phyloP scores from a whole-genome alignment of 352 stramenopile species.

The Globisporangium recalcitrans region DNA sequence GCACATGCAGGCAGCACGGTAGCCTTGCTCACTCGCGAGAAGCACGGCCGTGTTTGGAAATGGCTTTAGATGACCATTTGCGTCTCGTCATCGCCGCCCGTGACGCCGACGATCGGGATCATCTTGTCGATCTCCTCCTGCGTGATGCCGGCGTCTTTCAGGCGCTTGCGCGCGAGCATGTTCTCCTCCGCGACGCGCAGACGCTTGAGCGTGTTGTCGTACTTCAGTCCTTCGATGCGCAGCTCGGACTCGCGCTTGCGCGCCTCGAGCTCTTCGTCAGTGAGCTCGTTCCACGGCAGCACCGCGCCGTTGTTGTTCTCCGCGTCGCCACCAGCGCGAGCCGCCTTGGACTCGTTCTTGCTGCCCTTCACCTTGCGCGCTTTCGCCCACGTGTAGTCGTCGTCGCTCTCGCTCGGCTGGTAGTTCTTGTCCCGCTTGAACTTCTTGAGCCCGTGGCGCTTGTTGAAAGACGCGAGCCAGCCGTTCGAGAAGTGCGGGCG shows the following conservation, averaged over 20 bases:
- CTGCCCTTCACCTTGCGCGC: constrained; percentile 3
- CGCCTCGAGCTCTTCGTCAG: constrained; percentile 14
- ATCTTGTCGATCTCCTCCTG: constrained; percentile 21
- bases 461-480: constrained; percentile 81
- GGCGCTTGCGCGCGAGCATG: constrained; percentile 38
- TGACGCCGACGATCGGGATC: constrained; percentile 10
- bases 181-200: constrained; percentile 17
- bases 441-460: constrained; percentile 30
- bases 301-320: background rate
- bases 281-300: constrained; percentile 16
- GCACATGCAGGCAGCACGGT: no score
- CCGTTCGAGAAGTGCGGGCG: constrained; percentile 65
- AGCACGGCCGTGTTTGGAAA: background rate
- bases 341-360: constrained; percentile 2
- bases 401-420: constrained; percentile 15
- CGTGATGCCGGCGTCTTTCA: constrained; percentile 31
- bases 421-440: constrained; percentile 19
- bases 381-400: constrained; percentile 18
- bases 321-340: background rate
- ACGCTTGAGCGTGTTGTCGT: constrained; percentile 22
- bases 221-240: constrained; percentile 17
- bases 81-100: background rate
- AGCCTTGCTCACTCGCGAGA: no score
- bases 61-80: constrained; percentile 8
- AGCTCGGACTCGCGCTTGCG: constrained; percentile 21